A percentile compares a stretch with the other conserved stretches of the same genome.
These are phyloP conservation scores for Inosperma sp. DNA, from an alignment of 768 basidiomycete species.

Conservation along the genomic window DNA sequence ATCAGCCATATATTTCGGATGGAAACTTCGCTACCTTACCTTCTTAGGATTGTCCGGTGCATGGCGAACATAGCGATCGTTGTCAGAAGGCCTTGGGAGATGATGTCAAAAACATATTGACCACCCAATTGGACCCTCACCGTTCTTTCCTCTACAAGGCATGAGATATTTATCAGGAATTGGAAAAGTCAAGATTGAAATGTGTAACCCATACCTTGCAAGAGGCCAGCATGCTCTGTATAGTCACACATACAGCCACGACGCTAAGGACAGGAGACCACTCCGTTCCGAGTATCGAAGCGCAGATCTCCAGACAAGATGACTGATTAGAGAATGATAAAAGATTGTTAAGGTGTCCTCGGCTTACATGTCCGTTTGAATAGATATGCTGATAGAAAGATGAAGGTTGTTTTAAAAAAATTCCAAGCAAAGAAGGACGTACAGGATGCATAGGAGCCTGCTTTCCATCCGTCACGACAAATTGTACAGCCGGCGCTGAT, in stretches of 20 bases:
- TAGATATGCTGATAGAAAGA: constrained; percentile 64
- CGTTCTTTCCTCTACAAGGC: constrained; percentile 34
- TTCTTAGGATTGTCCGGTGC: constrained; percentile 88
- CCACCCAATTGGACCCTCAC: constrained; percentile 10
- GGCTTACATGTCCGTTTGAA: constrained; percentile 77
- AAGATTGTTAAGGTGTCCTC: background rate
- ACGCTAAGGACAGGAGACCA: constrained; percentile 90
- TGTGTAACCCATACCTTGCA: constrained; percentile 61
- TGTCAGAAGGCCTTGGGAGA: constrained; percentile 64
- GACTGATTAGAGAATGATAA: constrained; percentile 6
- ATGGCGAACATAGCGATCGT: constrained; percentile 73
- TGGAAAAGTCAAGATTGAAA: background rate
- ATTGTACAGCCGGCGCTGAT: constrained; percentile 82
- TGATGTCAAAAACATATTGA: constrained; percentile 8
- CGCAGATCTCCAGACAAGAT: constrained; percentile 60
- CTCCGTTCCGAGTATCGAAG: constrained; percentile 82
- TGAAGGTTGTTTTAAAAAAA: constrained; percentile 9
- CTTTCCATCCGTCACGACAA: constrained; percentile 60
- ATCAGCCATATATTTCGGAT: constrained; percentile 3
- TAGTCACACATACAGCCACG: constrained; percentile 73
- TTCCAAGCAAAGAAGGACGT: constrained; percentile 24
- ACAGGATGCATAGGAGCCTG: constrained; percentile 80
- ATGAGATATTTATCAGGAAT: background rate
- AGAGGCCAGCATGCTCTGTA: constrained; percentile 90
- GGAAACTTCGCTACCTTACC: constrained; percentile 37